Conservation (phyloP, 495 filamentous ascomycete species). For the Penicillium flavigenum region DNA sequence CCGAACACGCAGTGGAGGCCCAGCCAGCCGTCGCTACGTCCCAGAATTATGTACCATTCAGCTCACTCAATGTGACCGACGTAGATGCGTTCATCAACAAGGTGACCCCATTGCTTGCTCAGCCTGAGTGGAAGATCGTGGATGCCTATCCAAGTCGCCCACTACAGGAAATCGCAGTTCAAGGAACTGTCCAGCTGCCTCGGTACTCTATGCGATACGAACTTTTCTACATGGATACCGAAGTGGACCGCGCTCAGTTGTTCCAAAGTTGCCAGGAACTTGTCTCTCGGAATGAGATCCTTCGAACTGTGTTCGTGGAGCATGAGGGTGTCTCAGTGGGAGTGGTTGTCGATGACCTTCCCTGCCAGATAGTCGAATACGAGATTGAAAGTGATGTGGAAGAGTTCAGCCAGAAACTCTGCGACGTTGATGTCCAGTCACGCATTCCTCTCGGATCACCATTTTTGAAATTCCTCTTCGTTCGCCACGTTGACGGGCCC, state of each 20-base stretch:
- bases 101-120: background rate
- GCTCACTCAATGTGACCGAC: background rate
- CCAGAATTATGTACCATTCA: background rate
- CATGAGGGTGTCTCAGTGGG: slow-evolving; percentile 36
- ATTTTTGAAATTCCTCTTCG: slow-evolving; percentile 49
- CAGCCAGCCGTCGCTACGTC: background rate
- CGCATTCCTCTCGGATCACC: slow-evolving; percentile 46
- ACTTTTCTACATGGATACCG: slow-evolving; percentile 24
- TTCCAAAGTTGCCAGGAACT: slow-evolving; percentile 30
- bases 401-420: slow-evolving; percentile 36
- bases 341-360: slow-evolving; percentile 46
- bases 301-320: slow-evolving; percentile 57
- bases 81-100: background rate
- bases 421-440: slow-evolving; percentile 31
- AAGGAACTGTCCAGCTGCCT: slow-evolving; percentile 41
- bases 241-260: slow-evolving; percentile 21
- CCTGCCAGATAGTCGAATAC: slow-evolving; percentile 23
- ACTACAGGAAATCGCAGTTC: slow-evolving; percentile 43
- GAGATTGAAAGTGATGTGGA: slow-evolving; percentile 33
- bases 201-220: slow-evolving; percentile 33
- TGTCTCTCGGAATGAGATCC: slow-evolving; percentile 48
- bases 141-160: slow-evolving; percentile 19
- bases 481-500: slow-evolving; percentile 31
- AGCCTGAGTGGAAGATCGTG: slow-evolving; percentile 12
- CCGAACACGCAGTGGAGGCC: slow-evolving; percentile 1